A percentile compares a stretch with the other conserved stretches of the same genome.
Evolutionary conservation across 345 rosid genomes (phyloP).

Genomic region (Orychophragmus violaceus): DNA sequence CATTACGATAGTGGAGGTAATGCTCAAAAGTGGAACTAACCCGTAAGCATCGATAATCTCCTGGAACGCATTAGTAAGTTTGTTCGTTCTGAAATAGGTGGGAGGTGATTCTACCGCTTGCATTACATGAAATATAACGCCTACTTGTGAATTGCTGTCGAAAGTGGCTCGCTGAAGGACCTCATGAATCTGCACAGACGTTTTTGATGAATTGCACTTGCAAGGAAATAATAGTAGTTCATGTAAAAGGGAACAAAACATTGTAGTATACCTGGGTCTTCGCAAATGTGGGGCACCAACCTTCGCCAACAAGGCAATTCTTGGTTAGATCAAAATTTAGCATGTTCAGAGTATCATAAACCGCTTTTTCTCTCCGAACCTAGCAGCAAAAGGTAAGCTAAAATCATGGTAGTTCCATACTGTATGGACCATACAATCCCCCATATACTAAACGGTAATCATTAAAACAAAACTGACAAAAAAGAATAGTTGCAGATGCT

Average conservation of each 20-base stretch:
- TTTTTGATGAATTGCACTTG: constrained; percentile 15
- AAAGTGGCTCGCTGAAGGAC: constrained; percentile 84
- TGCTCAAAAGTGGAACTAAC: constrained; percentile 41
- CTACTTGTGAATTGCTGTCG: constrained; percentile 91
- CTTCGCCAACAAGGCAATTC: constrained; percentile 97
- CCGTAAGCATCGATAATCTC: constrained; percentile 99
- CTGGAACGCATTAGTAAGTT: constrained; percentile 83
- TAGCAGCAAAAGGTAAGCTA: constrained; percentile 29
- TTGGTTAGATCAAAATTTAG: constrained; percentile 95
- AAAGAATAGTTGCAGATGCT: constrained; percentile 4
- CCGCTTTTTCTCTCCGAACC: constrained; percentile 90
- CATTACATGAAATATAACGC: constrained; percentile 89
- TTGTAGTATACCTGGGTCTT: constrained; percentile 56
- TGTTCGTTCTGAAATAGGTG: constrained; percentile 83
- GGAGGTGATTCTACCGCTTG: constrained; percentile 87
- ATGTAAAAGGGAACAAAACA: constrained; percentile 3
- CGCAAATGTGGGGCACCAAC: constrained; percentile 96
- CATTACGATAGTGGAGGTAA: background rate
- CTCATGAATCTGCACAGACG: constrained; percentile 75
- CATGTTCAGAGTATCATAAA: constrained; percentile 87
- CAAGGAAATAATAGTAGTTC: constrained; percentile 4
- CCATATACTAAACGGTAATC: background rate
- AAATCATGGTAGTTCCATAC: constrained; percentile 11
- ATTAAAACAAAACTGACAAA: background rate
- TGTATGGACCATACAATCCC: background rate